Base-by-base conservation (phyloP, 169 alveolate genomes). In the Blepharisma undulans region DNA sequence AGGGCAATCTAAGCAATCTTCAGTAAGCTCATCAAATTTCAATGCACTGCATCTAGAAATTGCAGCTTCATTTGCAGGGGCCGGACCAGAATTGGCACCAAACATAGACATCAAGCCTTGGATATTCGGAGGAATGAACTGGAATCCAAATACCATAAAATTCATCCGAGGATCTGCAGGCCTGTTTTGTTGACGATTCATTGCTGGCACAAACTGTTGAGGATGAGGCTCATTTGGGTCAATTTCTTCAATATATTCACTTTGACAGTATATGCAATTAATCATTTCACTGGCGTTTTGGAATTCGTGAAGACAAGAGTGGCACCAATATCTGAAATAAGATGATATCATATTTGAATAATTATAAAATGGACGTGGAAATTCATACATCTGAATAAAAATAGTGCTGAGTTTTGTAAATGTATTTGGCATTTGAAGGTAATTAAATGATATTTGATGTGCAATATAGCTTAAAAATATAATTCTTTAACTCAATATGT, bases 211-310 rank as follows among this genome's bases (percentile, higher is more conserved):
- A 79, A 79, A 79, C 27, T 79, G 61, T 21, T 33, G 36, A 79
- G 87, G 87, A 32, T 79, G 87, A 33, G 36, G 72, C 61, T 79
- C 87, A n/a, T 32, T 33, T 33, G 29, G 87, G 36, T 79, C 87
- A 27, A 79, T 33, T 79, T 30, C 61, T 79, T 79, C 87, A 4
- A 33, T 79, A 79, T 27, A 32, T 30, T 29, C 72, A 79, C 66
- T 79, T 30, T 33, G 36, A 32, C 87, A 79, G 66, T 30, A 29
- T 27, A 79, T 29, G 66, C 87, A 79, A 8, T 29, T 32, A n/a
- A 79, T 27, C 30, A 27, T 33, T 33, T 79, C 87, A 27, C 61
- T 27, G 7, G 27, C 36, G 80, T 74, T 33, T 6, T 79, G 30
- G 34, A 79, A 29, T 79, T 30, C 87, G 12, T 33, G 29, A 27